Percentiles rank a stretch among this genome's conserved stretches.
Conservation (phyloP, 1,284 basidiomycete species). For the Coriolopsis trogii region DNA sequence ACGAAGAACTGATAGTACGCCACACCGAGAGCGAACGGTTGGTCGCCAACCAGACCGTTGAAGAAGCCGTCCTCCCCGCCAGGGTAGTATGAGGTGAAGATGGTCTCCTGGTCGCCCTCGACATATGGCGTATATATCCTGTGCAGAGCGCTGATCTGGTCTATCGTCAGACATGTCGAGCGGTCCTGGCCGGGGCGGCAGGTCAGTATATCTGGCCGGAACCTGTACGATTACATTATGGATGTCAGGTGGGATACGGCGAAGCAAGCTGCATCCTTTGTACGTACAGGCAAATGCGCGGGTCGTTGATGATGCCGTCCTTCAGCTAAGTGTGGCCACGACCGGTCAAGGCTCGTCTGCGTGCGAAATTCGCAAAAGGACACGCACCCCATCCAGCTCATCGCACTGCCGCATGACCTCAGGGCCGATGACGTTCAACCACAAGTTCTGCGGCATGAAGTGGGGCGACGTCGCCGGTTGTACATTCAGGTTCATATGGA, state of each 20-base stretch:
- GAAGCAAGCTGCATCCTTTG: not conserved
- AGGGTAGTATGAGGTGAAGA: conserved; percentile 30
- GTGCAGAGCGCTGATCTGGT: conserved; percentile 37
- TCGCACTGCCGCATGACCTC: conserved; percentile 37
- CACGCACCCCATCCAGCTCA: conserved; percentile 34
- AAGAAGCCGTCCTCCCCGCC: conserved; percentile 36
- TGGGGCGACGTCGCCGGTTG: conserved; percentile 23
- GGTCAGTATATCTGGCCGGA: conserved; percentile 33
- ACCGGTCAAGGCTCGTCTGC: no score
- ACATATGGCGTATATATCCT: conserved; percentile 36
- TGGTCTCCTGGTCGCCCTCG: conserved; percentile 30
- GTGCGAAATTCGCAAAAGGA: not conserved
- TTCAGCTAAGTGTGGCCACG: conserved; percentile 26
- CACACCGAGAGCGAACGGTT: conserved; percentile 18
- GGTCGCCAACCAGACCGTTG: conserved; percentile 25
- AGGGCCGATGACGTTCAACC: conserved; percentile 28
- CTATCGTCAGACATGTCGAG: conserved; percentile 34
- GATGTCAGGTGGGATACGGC: not conserved
- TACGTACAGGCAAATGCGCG: conserved; percentile 33
- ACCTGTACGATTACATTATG: conserved; percentile 23
- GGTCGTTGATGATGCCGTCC: conserved; percentile 39
- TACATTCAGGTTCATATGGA: conserved; percentile 27
- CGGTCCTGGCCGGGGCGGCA: conserved; percentile 30
- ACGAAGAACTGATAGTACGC: conserved; percentile 27
- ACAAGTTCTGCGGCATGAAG: conserved; percentile 27